Percentiles rank a stretch among this genome's conserved stretches.
Conservation (phyloP, 106 monocot species). For the Iris macrosiphon region DNA sequence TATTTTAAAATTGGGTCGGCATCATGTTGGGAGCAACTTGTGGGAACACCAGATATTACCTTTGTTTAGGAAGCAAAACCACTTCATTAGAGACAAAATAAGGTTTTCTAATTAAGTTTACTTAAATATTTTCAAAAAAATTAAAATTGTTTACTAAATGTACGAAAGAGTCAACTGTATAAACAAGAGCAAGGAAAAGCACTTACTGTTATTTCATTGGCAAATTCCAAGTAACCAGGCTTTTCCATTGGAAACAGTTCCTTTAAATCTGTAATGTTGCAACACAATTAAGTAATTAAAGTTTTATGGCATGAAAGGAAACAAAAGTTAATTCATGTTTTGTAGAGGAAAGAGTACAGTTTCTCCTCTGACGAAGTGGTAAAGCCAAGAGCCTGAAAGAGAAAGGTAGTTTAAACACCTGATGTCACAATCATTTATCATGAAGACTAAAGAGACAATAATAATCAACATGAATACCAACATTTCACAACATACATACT, state of each 20-base stretch:
- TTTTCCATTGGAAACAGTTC: slow-evolving; percentile 54
- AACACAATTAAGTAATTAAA: neutral
- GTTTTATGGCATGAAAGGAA: neutral
- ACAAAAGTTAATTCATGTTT: neutral
- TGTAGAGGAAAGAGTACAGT: slow-evolving; percentile 30
- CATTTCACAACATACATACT: too few relatives aligned
- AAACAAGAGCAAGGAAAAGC: neutral
- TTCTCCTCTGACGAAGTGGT: slow-evolving; percentile 72
- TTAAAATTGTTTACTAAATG: too few relatives aligned
- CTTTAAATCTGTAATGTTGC: slow-evolving; percentile 49
- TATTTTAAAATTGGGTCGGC: too few relatives aligned
- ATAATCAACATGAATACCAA: too few relatives aligned
- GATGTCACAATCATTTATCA: neutral
- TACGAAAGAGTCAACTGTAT: neutral
- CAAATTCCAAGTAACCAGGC: slow-evolving; percentile 64
- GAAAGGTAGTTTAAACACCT: slow-evolving; percentile 4
- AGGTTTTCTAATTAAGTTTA: too few relatives aligned
- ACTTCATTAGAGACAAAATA: too few relatives aligned
- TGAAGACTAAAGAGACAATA: too few relatives aligned
- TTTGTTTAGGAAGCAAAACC: too few relatives aligned
- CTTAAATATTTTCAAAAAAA: too few relatives aligned
- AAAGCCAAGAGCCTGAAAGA: slow-evolving; percentile 57
- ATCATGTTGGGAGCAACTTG: too few relatives aligned
- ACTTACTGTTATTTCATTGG: slow-evolving; percentile 72
- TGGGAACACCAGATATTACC: too few relatives aligned